Evolutionary conservation across 1,284 basidiomycete species (phyloP), one percentile per base, ranked within the genome.

Genomic region (Ceratobasidium theobromae): DNA sequence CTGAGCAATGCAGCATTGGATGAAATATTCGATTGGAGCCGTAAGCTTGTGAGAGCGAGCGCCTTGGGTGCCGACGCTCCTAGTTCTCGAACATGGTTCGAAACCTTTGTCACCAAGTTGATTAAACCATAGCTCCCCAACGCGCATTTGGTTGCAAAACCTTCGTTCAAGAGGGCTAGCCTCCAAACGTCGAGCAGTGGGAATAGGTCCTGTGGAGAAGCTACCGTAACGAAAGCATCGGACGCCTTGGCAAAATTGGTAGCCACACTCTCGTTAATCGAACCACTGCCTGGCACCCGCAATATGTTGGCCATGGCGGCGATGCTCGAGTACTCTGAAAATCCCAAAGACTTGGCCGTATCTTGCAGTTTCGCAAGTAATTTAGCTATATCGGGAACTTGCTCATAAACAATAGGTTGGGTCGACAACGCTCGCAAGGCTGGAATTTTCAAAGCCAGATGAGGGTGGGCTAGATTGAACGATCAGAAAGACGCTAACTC

Each of bases 161-260:
- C 73, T 0, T 81, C 78, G 73, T 92, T 85, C 28, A 93, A 80
- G 6, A 91, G 75, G 0, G 86, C 88, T 0, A 95, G 79, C 1
- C 93, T 82, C 90, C 91, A 94, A 67, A 95, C 80, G 73, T 95
- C 93, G 8, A 88, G 82, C 1, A 94, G 74, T 0, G 93, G 93
- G 77, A 95, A 95, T 9, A 93, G 79, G 48, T 86, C 79, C 11
- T 82, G 80, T 0, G 81, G 70, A 1, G 84, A 79, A 0, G 95
- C 82, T 0, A 76, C 76, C 4, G 72, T 67, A 0, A 78, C 72
- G 0, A 93, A 76, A 0, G 75, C 72, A 1, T 71, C 72, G 0
- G 87, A 87, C 0, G 80, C 76, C 30, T 66, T 46, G 18, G 23
- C 18, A 18, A 65, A 65, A 3, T 14, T 25, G 2, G 25, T 12